Conservation (phyloP, 106 monocot species). For the Dendrobium chrysotoxum region DNA sequence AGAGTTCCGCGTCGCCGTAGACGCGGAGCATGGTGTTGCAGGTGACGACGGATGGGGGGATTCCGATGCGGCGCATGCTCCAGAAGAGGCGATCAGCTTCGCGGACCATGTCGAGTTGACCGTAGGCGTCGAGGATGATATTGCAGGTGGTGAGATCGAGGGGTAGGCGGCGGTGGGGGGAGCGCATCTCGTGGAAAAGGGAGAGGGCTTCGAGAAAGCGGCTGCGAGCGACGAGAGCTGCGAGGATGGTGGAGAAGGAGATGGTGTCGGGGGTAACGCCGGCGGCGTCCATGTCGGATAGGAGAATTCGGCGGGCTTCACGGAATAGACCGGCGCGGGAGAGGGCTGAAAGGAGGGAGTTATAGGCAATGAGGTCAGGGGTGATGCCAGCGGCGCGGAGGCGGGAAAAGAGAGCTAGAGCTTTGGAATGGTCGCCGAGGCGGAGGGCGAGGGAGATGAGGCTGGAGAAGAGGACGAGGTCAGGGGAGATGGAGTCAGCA, state of each 20-base stretch:
- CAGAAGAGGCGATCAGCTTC: slow-evolving; percentile 98
- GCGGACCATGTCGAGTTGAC: slow-evolving; percentile 70
- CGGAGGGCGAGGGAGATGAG: slow-evolving; percentile 62
- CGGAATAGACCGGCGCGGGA: slow-evolving; percentile 62
- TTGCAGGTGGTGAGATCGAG: slow-evolving; percentile 68
- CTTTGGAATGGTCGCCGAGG: slow-evolving; percentile 67
- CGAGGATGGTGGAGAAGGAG: slow-evolving; percentile 74
- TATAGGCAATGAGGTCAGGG: slow-evolving; percentile 75
- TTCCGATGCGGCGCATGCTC: slow-evolving; percentile 68
- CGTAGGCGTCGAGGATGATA: slow-evolving; percentile 83
- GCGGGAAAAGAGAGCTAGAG: slow-evolving; percentile 64
- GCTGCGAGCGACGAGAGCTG: slow-evolving; percentile 38
- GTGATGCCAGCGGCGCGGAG: slow-evolving; percentile 31
- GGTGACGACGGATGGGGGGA: slow-evolving; percentile 55
- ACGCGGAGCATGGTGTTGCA: slow-evolving; percentile 96
- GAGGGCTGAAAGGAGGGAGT: slow-evolving; percentile 51
- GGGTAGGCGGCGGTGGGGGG: slow-evolving; percentile 14
- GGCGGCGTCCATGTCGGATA: slow-evolving; percentile 45
- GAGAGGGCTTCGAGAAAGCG: slow-evolving; percentile 63
- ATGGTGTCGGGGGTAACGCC: slow-evolving; percentile 50
- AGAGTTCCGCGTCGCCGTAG: slow-evolving; percentile 80
- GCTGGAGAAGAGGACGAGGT: slow-evolving; percentile 67
- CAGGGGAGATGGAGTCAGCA: slow-evolving; percentile 35
- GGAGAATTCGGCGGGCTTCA: slow-evolving; percentile 56
- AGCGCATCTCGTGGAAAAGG: slow-evolving; percentile 72